phyloP scores from a whole-genome alignment of 73 alveolate genomes.

The Diophrys sp. region DNA sequence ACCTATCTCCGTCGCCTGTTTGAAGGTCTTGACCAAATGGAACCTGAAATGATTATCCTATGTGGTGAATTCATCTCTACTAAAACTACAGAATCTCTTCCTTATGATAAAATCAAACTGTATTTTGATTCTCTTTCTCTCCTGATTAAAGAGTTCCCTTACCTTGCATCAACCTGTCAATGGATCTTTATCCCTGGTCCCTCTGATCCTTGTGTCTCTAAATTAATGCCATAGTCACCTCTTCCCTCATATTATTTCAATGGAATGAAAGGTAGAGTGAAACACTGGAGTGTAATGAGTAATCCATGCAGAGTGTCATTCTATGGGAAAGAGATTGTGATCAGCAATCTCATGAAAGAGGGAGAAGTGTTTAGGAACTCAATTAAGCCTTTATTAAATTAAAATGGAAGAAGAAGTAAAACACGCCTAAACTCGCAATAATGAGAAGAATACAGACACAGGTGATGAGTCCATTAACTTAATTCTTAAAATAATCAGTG shows the following conservation, averaged over 20 bases:
- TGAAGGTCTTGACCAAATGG: not conserved
- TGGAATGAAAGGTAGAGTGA: conserved; percentile 18
- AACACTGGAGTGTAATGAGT: conserved; percentile 22
- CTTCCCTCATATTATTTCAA: conserved; percentile 32
- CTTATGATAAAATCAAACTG: conserved; percentile 29
- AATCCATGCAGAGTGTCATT: conserved; percentile 56
- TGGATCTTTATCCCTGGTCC: conserved; percentile 48
- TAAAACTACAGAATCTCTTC: conserved; percentile 5
- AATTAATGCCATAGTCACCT: conserved; percentile 39
- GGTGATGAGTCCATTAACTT: no score
- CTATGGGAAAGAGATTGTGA: conserved; percentile 60
- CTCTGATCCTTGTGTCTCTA: conserved; percentile 46
- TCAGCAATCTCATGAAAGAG: no score
- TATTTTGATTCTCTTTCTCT: conserved; percentile 34
- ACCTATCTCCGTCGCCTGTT: not conserved
- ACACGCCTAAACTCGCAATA: no score
- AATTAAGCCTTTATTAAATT: no score
- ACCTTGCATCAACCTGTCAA: conserved; percentile 17
- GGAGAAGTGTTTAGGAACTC: no score
- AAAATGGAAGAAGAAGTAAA: no score
- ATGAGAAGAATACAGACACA: no score
- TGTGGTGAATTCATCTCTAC: conserved; percentile 54
- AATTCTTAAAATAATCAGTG: no score
- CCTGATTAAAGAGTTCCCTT: conserved; percentile 22
- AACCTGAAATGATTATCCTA: conserved; percentile 3